Base-by-base conservation (phyloP, 2,329 filamentous ascomycete genomes). In the Rutstroemia sp. region DNA sequence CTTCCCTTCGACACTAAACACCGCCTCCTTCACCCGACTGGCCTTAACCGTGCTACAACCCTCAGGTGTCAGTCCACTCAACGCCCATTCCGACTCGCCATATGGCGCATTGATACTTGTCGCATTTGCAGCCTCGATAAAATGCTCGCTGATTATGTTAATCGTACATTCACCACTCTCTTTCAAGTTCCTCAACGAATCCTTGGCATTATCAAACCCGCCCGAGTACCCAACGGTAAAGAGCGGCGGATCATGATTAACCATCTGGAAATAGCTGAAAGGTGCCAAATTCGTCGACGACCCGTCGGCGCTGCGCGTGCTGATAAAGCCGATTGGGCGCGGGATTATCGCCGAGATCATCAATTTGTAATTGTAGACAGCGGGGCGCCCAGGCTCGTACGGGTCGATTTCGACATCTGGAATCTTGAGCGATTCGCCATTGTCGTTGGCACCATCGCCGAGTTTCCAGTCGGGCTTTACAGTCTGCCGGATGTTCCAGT, bases 131-230 rank as follows among this genome's bases (percentile, higher is more conserved):
- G 92, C 92, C 75, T 96, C 92, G 67, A 94, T 68, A 68, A 86
- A 95, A 68, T 85, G 81, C 74, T 96, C 91, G 8, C 81, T 84
- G 67, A 96, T 88, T 67, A 96, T 88, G 74, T 94, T 96, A 74
- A 96, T 85, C 57, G 85, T 82, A 72, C 88, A 92, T 74, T 96
- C 90, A 47, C 79, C 74, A 0, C 80, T 84, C 39, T 87, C 87
- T 8, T 79, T 66, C 56, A 96, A 74, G 69, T 95, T 95, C 65
- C 77, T 78, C 54, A 95, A 75, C 39, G 87, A 85, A 71, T 96
- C 92, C 72, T 96, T 96, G 19, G 86, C 82, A 4, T 74, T 63
- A 5, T 70, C 71, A 6, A 77, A 63, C 4, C 72, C 59, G 16
- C 71, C 69, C 5, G 76, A 65, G 67, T 82, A 76, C 45, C 81